These are phyloP conservation scores for Cryptococcus sp. DNA, from an alignment of 1,284 basidiomycete species.

Conservation along the genomic window DNA sequence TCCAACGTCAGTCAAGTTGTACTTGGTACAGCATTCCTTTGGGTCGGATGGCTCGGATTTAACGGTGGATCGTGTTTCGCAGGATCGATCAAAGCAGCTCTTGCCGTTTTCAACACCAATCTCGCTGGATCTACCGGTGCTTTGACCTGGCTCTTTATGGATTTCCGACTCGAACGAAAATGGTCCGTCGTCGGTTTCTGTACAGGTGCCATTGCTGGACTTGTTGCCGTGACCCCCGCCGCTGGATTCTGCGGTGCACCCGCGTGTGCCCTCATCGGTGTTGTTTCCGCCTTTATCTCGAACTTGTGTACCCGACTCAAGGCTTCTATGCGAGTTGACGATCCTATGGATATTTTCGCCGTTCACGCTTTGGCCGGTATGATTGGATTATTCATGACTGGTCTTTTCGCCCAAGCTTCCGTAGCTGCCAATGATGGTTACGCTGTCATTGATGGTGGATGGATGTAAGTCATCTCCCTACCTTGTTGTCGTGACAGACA, in stretches of 20 bases:
- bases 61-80: slow-evolving; percentile 72
- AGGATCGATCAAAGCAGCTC: slow-evolving; percentile 80
- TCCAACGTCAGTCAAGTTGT: slow-evolving; percentile 82
- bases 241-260: slow-evolving; percentile 49
- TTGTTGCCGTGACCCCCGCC: slow-evolving; percentile 77
- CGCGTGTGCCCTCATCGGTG: slow-evolving; percentile 66
- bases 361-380: slow-evolving; percentile 88
- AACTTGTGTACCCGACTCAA: slow-evolving; percentile 83
- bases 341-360: slow-evolving; percentile 68
- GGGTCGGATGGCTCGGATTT: slow-evolving; percentile 72
- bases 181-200: slow-evolving; percentile 82
- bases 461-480: slow-evolving; percentile 50
- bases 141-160: slow-evolving; percentile 82
- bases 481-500: slow-evolving; percentile 9
- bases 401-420: slow-evolving; percentile 65
- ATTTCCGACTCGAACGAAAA: slow-evolving; percentile 75
- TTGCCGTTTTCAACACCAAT: slow-evolving; percentile 86
- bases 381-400: slow-evolving; percentile 65
- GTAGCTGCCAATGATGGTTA: slow-evolving; percentile 69
- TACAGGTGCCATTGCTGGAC: slow-evolving; percentile 60
- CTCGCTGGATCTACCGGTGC: slow-evolving; percentile 53
- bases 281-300: slow-evolving; percentile 68
- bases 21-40: slow-evolving; percentile 81
- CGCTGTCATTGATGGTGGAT: slow-evolving; percentile 60
- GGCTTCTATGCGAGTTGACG: slow-evolving; percentile 49